A percentile compares a stretch with the other conserved stretches of the same genome.
Evolutionary conservation across 2,329 filamentous ascomycete genomes (phyloP).

Genomic region (Ophiocordyceps robertsii): DNA sequence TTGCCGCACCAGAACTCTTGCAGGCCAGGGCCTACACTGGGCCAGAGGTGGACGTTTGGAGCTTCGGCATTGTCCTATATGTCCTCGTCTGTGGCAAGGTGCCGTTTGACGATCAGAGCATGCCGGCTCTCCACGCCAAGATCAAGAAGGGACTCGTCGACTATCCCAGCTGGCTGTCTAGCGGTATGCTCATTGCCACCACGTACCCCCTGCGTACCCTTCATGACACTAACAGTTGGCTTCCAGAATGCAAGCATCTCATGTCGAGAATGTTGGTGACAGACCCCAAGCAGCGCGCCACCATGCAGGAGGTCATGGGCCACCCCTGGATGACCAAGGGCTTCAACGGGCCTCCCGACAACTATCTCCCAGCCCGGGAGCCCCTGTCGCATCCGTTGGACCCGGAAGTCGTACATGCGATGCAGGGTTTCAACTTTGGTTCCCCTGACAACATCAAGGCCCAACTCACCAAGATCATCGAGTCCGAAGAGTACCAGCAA

Average conservation of each 20-base stretch:
- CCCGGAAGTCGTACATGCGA: constrained; percentile 69
- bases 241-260: constrained; percentile 76
- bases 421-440: constrained; percentile 98
- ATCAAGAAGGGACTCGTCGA: constrained; percentile 96
- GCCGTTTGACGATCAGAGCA: constrained; percentile 97
- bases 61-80: constrained; percentile 95
- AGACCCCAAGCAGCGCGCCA: constrained; percentile 76
- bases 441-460: constrained; percentile 68
- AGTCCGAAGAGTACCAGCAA: constrained; percentile 86
- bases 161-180: constrained; percentile 85
- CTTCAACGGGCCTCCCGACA: constrained; percentile 75
- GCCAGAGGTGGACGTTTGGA: constrained; percentile 96
- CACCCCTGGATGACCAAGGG: constrained; percentile 96
- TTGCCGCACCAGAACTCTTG: constrained; percentile 86
- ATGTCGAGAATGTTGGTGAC: constrained; percentile 94
- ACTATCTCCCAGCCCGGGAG: constrained; percentile 71
- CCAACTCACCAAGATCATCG: constrained; percentile 74
- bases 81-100: constrained; percentile 96
- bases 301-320: constrained; percentile 79
- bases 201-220: neutral
- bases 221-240: constrained; percentile 20
- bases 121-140: constrained; percentile 95
- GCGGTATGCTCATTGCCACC: constrained; percentile 39
- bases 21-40: constrained; percentile 92
- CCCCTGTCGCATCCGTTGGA: constrained; percentile 79